A percentile compares a stretch with the other conserved stretches of the same genome.
phyloP scores from a whole-genome alignment of 805 yeast species.

The Metschnikowia cubensis region DNA sequence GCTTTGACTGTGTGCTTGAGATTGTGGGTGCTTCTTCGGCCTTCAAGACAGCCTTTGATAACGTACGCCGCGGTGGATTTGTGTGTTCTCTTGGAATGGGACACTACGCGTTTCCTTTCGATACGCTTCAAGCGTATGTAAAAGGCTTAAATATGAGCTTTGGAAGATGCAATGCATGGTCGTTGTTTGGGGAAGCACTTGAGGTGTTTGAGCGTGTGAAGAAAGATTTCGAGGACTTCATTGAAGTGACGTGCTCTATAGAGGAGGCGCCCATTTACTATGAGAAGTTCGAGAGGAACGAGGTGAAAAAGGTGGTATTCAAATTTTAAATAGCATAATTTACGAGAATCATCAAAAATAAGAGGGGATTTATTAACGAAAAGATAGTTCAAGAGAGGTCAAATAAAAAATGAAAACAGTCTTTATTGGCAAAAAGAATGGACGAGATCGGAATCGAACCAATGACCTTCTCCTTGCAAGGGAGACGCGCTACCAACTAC shows the following conservation, averaged over 20 bases:
- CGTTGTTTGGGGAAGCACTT: constrained; percentile 51
- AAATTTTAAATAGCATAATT: constrained; percentile 12
- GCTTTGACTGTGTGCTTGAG: constrained; percentile 60
- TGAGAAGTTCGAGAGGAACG: constrained; percentile 48
- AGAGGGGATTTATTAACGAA: no score
- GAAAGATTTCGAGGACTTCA: constrained; percentile 45
- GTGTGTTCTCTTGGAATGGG: constrained; percentile 59
- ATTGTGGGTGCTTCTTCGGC: constrained; percentile 56
- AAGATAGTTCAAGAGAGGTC: no score
- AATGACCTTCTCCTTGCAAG: constrained; percentile 68
- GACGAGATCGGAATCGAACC: constrained; percentile 12
- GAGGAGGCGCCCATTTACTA: constrained; percentile 46
- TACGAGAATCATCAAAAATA: no score
- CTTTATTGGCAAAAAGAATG: constrained; percentile 4
- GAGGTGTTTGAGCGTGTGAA: constrained; percentile 42
- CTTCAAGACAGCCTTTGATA: constrained; percentile 46
- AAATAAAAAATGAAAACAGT: not conserved
- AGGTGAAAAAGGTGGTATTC: constrained; percentile 54
- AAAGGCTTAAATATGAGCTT: constrained; percentile 55
- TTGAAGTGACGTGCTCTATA: constrained; percentile 45
- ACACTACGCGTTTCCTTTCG: constrained; percentile 53
- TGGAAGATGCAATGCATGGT: constrained; percentile 62
- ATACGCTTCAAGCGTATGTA: constrained; percentile 53
- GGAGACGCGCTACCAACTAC: constrained; percentile 81
- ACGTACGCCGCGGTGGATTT: constrained; percentile 55